phyloP scores from a whole-genome alignment of 1,284 basidiomycete species.

The Ceratobasidium sp. region DNA sequence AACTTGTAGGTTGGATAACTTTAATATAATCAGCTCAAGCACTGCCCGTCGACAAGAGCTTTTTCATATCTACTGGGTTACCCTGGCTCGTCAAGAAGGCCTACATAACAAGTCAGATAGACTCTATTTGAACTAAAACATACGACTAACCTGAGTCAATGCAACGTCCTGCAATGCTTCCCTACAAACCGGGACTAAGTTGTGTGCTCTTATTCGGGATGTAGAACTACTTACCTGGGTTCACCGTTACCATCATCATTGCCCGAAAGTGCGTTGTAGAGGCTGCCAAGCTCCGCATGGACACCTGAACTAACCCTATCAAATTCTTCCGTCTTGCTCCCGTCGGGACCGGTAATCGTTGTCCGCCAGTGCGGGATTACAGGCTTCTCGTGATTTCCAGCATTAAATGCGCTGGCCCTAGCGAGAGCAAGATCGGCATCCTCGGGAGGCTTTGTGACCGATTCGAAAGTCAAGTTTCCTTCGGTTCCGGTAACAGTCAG shows the following conservation, averaged over 20 bases:
- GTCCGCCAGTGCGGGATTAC: slow-evolving; percentile 1
- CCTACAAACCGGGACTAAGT: slow-evolving; percentile 29
- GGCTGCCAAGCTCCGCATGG: slow-evolving; percentile 63
- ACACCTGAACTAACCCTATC: slow-evolving; percentile 62
- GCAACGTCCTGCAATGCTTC: slow-evolving; percentile 73
- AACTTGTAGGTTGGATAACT: neutral
- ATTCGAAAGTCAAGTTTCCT: slow-evolving; percentile 63
- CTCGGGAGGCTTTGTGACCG: slow-evolving; percentile 45
- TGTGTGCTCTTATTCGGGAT: slow-evolving; percentile 45
- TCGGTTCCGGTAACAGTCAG: slow-evolving; percentile 64
- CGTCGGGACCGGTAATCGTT: slow-evolving; percentile 49
- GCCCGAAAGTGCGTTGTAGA: slow-evolving; percentile 62
- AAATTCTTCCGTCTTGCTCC: slow-evolving; percentile 59
- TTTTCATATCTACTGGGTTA: slow-evolving; percentile 61
- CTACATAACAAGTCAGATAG: slow-evolving; percentile 49
- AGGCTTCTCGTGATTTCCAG: slow-evolving; percentile 1
- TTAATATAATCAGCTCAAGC: neutral
- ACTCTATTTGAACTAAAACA: neutral
- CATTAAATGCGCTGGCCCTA: slow-evolving; percentile 15
- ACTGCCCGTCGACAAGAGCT: slow-evolving; percentile 46
- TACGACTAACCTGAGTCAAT: slow-evolving; percentile 55
- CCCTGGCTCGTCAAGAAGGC: slow-evolving; percentile 76
- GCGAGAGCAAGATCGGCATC: slow-evolving; percentile 45
- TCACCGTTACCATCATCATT: slow-evolving; percentile 56
- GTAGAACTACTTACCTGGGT: slow-evolving; percentile 49